Evolutionary conservation across 1,284 basidiomycete genomes (phyloP).

Genomic region (Schizopora paradoxa): DNA sequence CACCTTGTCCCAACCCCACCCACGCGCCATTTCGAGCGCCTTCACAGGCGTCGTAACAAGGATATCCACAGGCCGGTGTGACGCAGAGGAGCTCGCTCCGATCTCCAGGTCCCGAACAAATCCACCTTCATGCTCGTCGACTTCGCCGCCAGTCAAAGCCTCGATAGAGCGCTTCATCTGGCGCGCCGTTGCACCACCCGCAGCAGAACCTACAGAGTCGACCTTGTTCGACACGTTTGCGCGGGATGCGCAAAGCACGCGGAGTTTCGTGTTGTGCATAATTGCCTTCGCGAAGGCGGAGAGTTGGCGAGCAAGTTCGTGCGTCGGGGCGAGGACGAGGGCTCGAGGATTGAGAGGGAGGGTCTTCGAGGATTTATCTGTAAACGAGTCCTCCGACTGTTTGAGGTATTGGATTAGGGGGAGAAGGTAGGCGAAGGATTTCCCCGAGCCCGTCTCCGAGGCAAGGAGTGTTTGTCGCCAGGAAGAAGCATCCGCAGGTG

Average conservation of each 20-base stretch:
- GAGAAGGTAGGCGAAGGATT: constrained; percentile 85
- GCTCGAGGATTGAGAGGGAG: constrained; percentile 59
- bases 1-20: constrained; percentile 59
- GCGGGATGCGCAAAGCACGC: constrained; percentile 64
- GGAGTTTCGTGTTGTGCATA: constrained; percentile 69
- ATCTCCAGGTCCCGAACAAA: background rate
- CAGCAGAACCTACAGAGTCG: constrained; percentile 13
- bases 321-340: constrained; percentile 79
- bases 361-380: constrained; percentile 9
- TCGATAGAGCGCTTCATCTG: constrained; percentile 43
- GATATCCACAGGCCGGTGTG: constrained; percentile 63
- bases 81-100: background rate
- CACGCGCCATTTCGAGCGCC: constrained; percentile 64
- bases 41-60: constrained; percentile 75
- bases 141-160: constrained; percentile 19
- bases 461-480: constrained; percentile 68
- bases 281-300: constrained; percentile 69
- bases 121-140: constrained; percentile 18
- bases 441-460: constrained; percentile 85
- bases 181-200: constrained; percentile 37
- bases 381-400: constrained; percentile 37
- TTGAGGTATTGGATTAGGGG: constrained; percentile 79
- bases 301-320: constrained; percentile 80
- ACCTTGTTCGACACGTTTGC: constrained; percentile 44
- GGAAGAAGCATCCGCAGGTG: constrained; percentile 17